Percentiles rank a stretch among this genome's conserved stretches.
These are phyloP conservation scores for Calocybe indica DNA, from an alignment of 768 basidiomycete species.

Conservation along the genomic window DNA sequence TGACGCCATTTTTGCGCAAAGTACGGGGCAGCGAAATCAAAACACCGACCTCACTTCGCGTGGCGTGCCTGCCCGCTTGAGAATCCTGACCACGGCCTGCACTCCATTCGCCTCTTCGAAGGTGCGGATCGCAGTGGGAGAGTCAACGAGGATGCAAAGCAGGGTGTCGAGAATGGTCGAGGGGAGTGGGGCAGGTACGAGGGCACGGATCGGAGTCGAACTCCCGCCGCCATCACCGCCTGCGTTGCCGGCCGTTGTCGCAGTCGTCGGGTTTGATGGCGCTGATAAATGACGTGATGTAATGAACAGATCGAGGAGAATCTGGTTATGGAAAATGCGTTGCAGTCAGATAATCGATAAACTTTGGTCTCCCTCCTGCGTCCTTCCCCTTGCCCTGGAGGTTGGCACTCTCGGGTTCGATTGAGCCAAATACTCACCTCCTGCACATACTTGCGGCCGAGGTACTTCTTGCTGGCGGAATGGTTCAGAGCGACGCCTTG, in stretches of 20 bases:
- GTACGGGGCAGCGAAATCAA: background rate
- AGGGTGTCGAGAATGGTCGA: constrained; percentile 79
- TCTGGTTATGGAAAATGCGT: too few relatives aligned
- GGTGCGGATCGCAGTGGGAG: constrained; percentile 60
- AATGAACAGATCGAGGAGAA: constrained; percentile 66
- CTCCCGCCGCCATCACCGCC: constrained; percentile 7
- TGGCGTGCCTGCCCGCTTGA: constrained; percentile 83
- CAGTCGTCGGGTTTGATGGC: constrained; percentile 13
- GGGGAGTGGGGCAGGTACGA: constrained; percentile 43
- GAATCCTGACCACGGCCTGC: constrained; percentile 77
- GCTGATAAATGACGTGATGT: constrained; percentile 57
- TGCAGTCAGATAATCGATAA: too few relatives aligned
- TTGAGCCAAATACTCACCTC: constrained; percentile 42
- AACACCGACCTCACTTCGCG: constrained; percentile 73
- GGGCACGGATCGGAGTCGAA: constrained; percentile 10
- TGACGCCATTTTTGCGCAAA: too few relatives aligned
- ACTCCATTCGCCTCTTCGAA: constrained; percentile 80
- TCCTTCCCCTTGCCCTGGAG: constrained; percentile 29
- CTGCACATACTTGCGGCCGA: constrained; percentile 61
- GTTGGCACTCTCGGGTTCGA: background rate
- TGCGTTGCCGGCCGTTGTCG: too few relatives aligned
- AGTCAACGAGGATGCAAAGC: constrained; percentile 86
- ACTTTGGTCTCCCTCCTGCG: too few relatives aligned
- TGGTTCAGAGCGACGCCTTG: constrained; percentile 78
- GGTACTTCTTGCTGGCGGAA: constrained; percentile 54